phyloP scores from a whole-genome alignment of 1,139 yeast genomes.

The Pichia sp. region DNA sequence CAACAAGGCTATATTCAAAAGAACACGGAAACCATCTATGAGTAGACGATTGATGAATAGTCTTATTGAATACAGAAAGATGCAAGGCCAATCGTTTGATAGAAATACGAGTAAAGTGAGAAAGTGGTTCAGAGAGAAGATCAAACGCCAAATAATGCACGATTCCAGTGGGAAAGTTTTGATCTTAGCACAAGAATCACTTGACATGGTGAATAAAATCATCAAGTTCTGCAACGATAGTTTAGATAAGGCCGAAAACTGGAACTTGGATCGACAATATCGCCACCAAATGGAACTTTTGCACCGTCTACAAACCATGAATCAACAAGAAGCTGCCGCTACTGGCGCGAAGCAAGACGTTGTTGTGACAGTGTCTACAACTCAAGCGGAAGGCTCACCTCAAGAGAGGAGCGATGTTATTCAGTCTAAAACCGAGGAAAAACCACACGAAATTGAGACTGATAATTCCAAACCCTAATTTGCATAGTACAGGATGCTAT shows the following conservation, averaged over 20 bases:
- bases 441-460: too few relatives aligned
- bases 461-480: too few relatives aligned
- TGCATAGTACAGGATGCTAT: neutral
- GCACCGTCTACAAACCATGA: slow-evolving; percentile 21
- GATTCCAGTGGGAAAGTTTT: slow-evolving; percentile 59
- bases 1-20: slow-evolving; percentile 10
- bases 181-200: slow-evolving; percentile 78
- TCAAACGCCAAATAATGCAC: slow-evolving; percentile 24
- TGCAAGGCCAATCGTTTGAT: slow-evolving; percentile 7
- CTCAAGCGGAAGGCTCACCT: too few relatives aligned
- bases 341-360: too few relatives aligned
- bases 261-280: slow-evolving; percentile 37
- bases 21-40: slow-evolving; percentile 14
- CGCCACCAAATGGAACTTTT: slow-evolving; percentile 22
- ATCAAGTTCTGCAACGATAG: slow-evolving; percentile 81
- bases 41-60: slow-evolving; percentile 23
- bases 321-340: too few relatives aligned
- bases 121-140: slow-evolving; percentile 24
- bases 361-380: too few relatives aligned
- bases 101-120: slow-evolving; percentile 10
- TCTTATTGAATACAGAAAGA: slow-evolving; percentile 20
- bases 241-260: slow-evolving; percentile 72
- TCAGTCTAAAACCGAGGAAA: too few relatives aligned
- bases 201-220: slow-evolving; percentile 80
- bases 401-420: too few relatives aligned